Percentiles rank a stretch among this genome's conserved stretches.
Conservation (phyloP, 306 rosid species). For the Erythrophleum fordii region DNA sequence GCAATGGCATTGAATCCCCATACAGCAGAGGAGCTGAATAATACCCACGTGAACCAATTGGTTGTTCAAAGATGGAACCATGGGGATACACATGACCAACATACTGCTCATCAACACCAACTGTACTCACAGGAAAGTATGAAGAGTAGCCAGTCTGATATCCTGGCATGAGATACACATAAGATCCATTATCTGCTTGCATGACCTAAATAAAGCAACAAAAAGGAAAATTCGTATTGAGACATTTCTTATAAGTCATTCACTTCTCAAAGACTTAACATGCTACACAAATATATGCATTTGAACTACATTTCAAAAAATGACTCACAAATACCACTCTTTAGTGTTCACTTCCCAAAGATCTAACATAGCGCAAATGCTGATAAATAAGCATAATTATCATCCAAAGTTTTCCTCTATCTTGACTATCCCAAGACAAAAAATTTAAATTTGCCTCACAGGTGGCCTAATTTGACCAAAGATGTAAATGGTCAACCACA, state of each 20-base stretch:
- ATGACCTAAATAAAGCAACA: conserved; percentile 66
- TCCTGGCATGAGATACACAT: conserved; percentile 78
- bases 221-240: conserved; percentile 27
- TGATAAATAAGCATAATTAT: conserved; percentile 23
- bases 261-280: background rate
- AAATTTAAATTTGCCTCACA: background rate
- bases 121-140: conserved; percentile 52
- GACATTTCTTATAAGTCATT: conserved; percentile 21
- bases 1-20: conserved; percentile 58
- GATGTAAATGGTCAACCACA: conserved; percentile 34
- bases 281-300: background rate
- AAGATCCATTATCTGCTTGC: conserved; percentile 89
- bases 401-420: background rate
- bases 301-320: conserved; percentile 1
- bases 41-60: conserved; percentile 59
- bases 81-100: conserved; percentile 62
- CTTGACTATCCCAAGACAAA: background rate
- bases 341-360: background rate
- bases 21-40: conserved; percentile 50
- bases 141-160: conserved; percentile 64
- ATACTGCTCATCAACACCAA: conserved; percentile 68
- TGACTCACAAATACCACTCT: background rate
- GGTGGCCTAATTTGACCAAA: conserved; percentile 18
- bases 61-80: conserved; percentile 58
- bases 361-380: conserved; percentile 17